Evolutionary conservation across 169 alveolate genomes (phyloP).

Genomic region (Plasmodium falciparum): DNA sequence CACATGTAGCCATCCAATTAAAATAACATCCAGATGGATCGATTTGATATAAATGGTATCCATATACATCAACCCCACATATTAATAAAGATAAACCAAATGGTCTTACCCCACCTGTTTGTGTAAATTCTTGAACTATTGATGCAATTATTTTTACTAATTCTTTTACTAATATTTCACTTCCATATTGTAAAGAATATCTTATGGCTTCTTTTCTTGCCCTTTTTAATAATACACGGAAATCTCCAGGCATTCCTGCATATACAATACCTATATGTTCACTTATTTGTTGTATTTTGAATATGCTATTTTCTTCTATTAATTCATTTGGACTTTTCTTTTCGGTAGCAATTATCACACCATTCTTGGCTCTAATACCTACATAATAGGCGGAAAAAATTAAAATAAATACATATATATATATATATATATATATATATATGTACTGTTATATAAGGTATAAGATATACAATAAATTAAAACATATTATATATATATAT

Average conservation of each 20-base stretch:
- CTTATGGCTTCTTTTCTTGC: conserved; percentile 92
- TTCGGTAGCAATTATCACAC: conserved; percentile 97
- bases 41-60: conserved; percentile 94
- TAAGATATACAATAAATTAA: no score
- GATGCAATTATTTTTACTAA: conserved; percentile 96
- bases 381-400: no score
- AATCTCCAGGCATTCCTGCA: conserved; percentile 99
- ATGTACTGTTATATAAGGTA: no score
- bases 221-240: conserved; percentile 92
- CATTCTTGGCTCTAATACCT: conserved; percentile 96
- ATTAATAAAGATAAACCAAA: conserved; percentile 97
- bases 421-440: no score
- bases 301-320: conserved; percentile 94
- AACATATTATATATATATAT: no score
- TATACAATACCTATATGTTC: conserved; percentile 94
- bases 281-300: conserved; percentile 93
- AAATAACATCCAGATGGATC: conserved; percentile 99
- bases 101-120: conserved; percentile 99
- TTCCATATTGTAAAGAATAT: conserved; percentile 94
- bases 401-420: no score
- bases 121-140: conserved; percentile 98
- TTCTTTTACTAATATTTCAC: conserved; percentile 95
- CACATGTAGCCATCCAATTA: conserved; percentile 99
- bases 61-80: conserved; percentile 89
- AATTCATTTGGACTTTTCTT: conserved; percentile 92